These are phyloP conservation scores for Chaetomium tenue DNA, from an alignment of 495 filamentous ascomycete species.

Conservation along the genomic window DNA sequence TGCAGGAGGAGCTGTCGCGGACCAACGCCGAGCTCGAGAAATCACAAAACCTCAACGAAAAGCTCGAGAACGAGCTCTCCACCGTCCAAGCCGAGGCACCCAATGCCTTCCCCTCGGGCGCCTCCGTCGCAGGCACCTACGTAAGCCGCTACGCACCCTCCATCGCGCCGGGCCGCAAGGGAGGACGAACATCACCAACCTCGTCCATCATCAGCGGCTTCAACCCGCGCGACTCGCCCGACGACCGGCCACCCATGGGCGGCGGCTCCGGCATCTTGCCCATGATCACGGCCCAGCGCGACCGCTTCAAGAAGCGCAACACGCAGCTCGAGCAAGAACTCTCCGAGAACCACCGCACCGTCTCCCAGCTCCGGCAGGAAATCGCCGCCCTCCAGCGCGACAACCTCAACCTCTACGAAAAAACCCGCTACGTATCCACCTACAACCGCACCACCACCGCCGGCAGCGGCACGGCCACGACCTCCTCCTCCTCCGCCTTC, in stretches of 20 bases:
- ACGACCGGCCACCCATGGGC: conserved; percentile 53
- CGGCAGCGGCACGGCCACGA: conserved; percentile 41
- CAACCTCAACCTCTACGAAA: conserved; percentile 95
- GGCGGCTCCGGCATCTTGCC: conserved; percentile 89
- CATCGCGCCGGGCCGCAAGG: conserved; percentile 57
- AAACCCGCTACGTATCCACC: conserved; percentile 91
- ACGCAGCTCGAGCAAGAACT: conserved; percentile 87
- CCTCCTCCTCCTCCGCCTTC: conserved; percentile 67
- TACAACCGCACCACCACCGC: conserved; percentile 62
- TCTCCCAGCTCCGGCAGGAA: conserved; percentile 86
- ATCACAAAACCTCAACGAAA: conserved; percentile 76
- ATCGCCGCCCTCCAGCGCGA: conserved; percentile 91
- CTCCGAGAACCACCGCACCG: conserved; percentile 72
- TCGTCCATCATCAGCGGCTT: conserved; percentile 97
- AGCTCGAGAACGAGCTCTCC: conserved; percentile 87
- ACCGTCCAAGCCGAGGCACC: conserved; percentile 81
- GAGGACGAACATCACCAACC: conserved; percentile 79
- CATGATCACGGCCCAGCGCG: conserved; percentile 96
- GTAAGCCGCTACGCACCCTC: conserved; percentile 78
- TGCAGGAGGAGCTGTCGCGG: conserved; percentile 79
- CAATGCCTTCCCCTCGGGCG: conserved; percentile 78
- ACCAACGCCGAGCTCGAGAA: conserved; percentile 86
- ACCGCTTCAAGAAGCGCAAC: conserved; percentile 97
- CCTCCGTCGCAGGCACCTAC: conserved; percentile 92
- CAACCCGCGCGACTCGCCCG: conserved; percentile 72